Evolutionary conservation across 2,329 filamentous ascomycete species (phyloP), one percentile per base, ranked within the genome.

Genomic region (Pestalotiopsis sp.): DNA sequence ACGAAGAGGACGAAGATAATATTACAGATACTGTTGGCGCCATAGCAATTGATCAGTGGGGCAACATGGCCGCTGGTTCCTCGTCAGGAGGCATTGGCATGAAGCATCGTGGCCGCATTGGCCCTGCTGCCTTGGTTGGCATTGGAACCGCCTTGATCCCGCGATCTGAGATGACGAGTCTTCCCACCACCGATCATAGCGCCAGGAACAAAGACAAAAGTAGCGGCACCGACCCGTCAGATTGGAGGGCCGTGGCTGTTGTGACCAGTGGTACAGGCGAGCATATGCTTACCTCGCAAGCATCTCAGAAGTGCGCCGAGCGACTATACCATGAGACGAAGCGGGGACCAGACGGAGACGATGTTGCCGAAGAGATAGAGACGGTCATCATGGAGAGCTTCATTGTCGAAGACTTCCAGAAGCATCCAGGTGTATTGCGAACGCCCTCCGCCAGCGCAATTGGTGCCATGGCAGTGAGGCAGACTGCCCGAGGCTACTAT

Each of bases 41-140:
- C 35, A 97, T 99, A 75, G 96, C 94, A 11, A 91, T 99, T 70
- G 96, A 99, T 75, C 86, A 87, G 63, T 88, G 86, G 73, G 96
- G 96, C 17, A 91, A 92, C 68, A 97, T 99, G 76, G 95, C 97
- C 4, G 96, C 95, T 3, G 96, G 92, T 17, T 97, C 96, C 1
- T 99, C 96, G 1, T 99, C 97, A 17, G 96, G 96, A 5, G 96
- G 96, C 1, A 99, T 99, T 77, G 95, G 96, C 35, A 98, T 99
- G 95, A 99, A 99, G 78, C 94, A 97, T 78, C 89, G 90, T 69
- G 97, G 96, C 5, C 91, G 96, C 44, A 88, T 97, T 70, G 97
- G 96, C 0, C 96, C 96, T 39, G 97, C 96, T 40, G 96, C 96
- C 22, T 86, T 99, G 17, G 93, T 98, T 14, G 95, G 96, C 7